Evolutionary conservation across 1,284 basidiomycete genomes (phyloP).

Genomic region (Rugosomyces carneus): DNA sequence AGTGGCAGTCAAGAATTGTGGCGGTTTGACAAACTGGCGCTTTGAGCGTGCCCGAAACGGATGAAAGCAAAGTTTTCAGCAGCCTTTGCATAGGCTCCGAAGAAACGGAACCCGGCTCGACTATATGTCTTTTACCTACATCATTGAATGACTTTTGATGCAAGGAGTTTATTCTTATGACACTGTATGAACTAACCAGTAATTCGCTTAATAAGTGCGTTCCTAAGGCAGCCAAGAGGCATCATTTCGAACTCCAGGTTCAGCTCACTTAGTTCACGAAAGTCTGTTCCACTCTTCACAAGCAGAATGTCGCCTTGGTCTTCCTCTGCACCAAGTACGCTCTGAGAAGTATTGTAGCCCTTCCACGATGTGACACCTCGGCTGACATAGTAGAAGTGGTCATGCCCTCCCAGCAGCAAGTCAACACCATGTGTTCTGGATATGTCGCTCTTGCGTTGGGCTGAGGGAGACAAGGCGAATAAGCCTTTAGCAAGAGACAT

Average conservation of each 20-base stretch:
- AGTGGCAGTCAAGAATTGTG: conserved; percentile 71
- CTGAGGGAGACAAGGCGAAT: conserved; percentile 51
- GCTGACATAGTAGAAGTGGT: conserved; percentile 83
- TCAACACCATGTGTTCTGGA: conserved; percentile 72
- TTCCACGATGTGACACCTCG: conserved; percentile 74
- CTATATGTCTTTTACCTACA: conserved; percentile 58
- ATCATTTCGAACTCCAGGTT: conserved; percentile 58
- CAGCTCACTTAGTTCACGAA: conserved; percentile 80
- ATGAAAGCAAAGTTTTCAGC: conserved; percentile 62
- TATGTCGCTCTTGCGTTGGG: conserved; percentile 40
- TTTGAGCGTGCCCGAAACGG: conserved; percentile 66
- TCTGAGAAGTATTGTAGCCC: conserved; percentile 51
- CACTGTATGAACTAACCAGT: no score
- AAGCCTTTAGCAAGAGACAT: conserved; percentile 53
- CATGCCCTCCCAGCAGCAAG: conserved; percentile 84
- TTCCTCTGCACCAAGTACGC: conserved; percentile 64
- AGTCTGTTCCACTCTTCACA: conserved; percentile 88
- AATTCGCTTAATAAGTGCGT: conserved; percentile 59
- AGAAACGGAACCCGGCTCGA: conserved; percentile 55
- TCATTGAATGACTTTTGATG: neutral
- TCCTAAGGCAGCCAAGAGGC: conserved; percentile 58
- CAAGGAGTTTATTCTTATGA: neutral
- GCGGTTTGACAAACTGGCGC: conserved; percentile 69
- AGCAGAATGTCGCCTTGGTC: conserved; percentile 72
- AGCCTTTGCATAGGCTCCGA: conserved; percentile 55